Percentiles rank a stretch among this genome's conserved stretches.
These are phyloP conservation scores for Tylopilus balloui DNA, from an alignment of 768 basidiomycete species.

Conservation along the genomic window DNA sequence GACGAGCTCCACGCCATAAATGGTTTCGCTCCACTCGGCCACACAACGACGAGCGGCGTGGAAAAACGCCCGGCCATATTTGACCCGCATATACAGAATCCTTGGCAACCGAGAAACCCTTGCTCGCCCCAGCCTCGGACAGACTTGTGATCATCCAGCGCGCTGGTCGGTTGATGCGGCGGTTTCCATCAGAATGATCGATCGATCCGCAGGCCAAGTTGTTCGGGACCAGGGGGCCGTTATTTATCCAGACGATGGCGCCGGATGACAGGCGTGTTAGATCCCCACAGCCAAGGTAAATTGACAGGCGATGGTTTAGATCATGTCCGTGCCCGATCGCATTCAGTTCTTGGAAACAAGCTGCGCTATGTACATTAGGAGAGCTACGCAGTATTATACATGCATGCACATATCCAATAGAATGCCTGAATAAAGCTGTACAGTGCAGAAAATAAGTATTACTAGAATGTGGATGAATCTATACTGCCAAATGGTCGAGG, in stretches of 20 bases:
- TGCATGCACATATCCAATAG: slow-evolving; percentile 38
- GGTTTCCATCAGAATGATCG: slow-evolving; percentile 33
- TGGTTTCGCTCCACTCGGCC: neutral
- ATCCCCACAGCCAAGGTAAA: slow-evolving; percentile 30
- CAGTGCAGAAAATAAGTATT: slow-evolving; percentile 33
- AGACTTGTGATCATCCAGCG: neutral
- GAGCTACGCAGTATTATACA: slow-evolving; percentile 32
- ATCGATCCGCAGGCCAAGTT: slow-evolving; percentile 21
- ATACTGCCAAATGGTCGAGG: slow-evolving; percentile 15
- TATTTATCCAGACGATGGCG: slow-evolving; percentile 8
- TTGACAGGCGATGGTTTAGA: slow-evolving; percentile 22
- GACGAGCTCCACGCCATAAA: neutral
- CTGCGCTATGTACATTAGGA: slow-evolving; percentile 32
- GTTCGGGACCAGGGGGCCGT: slow-evolving; percentile 10
- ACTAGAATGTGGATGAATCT: slow-evolving; percentile 32
- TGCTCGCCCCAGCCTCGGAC: neutral
- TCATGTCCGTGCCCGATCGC: slow-evolving; percentile 11
- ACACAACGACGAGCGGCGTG: neutral
- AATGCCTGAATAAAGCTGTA: slow-evolving; percentile 34
- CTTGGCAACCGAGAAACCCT: neutral
- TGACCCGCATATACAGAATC: neutral
- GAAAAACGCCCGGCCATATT: no score
- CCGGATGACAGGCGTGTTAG: slow-evolving; percentile 17
- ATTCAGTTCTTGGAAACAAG: slow-evolving; percentile 1
- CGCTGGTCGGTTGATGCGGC: slow-evolving; percentile 5